These are phyloP conservation scores for Colletotrichum phormii DNA, from an alignment of 2,329 filamentous ascomycete genomes.

Conservation along the genomic window DNA sequence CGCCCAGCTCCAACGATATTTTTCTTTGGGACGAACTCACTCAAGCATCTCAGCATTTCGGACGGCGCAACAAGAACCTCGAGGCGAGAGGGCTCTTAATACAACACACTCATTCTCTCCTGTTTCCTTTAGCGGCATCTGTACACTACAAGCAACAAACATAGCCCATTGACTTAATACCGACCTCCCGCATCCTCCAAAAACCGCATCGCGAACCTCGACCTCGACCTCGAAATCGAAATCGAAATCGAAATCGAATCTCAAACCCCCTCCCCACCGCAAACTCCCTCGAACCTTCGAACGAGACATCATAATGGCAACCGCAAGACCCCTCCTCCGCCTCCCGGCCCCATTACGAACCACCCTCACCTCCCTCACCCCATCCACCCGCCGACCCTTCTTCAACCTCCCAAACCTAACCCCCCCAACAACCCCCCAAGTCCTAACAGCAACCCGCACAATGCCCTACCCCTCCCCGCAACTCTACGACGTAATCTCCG, in stretches of 20 bases:
- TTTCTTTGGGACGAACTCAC: background rate
- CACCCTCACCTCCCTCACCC: background rate
- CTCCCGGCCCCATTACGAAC: constrained; percentile 1
- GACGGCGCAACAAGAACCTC: background rate
- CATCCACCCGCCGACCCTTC: constrained; percentile 26
- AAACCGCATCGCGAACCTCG: background rate
- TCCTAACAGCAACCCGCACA: constrained; percentile 77
- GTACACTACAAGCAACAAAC: background rate
- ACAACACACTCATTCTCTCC: background rate
- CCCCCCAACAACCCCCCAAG: constrained; percentile 59
- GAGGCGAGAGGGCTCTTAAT: background rate
- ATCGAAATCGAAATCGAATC: too few relatives aligned
- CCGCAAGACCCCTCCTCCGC: constrained; percentile 16
- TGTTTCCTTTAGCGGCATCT: background rate
- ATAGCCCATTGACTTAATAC: constrained; percentile 7
- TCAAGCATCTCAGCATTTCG: background rate
- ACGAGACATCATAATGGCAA: constrained; percentile 6
- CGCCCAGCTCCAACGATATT: constrained; percentile 6
- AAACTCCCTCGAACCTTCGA: background rate
- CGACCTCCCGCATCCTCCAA: background rate
- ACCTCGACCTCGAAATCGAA: background rate
- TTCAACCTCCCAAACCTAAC: constrained; percentile 40
- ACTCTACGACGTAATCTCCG: constrained; percentile 88
- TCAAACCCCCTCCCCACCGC: too few relatives aligned
- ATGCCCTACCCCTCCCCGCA: constrained; percentile 78